Base-by-base conservation (phyloP, 768 basidiomycete genomes). In the Daedalea quercina region DNA sequence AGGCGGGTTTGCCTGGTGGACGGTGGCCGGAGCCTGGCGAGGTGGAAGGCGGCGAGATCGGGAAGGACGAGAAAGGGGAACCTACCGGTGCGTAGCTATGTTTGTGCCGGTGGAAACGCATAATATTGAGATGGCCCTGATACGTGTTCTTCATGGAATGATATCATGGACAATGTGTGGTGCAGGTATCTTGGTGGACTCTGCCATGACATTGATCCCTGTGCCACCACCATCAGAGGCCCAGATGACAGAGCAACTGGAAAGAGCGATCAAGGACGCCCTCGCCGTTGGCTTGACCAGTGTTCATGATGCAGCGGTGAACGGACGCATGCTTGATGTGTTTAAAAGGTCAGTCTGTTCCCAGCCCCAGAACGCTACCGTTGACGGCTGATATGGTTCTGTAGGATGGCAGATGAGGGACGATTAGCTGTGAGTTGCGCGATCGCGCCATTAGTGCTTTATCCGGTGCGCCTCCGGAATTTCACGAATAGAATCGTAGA, bases 211-310 rank as follows among this genome's bases (percentile, higher is more conserved):
- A 13, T 76, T 94, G 31, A 77, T 96, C 17, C 81, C 78, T 1
- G 70, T 72, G 11, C 94, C 92, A 0, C 62, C 74, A 1, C 83
- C 82, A 75, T 77, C 79, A 0, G 73, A 82, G 24, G 54, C 54
- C 1, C 74, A 81, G 48, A 77, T 84, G 60, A 71, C 76, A 56
- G 67, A 75, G n/a, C 89, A 79, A 63, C 85, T 88, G 52, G 70
- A 81, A n/a, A 70, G 73, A 12, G 76, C 90, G 0, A 73, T 87
- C 41, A 67, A 69, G 24, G 83, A 90, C 59, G 91, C 86, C 0
- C 70, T 93, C n/a, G 73, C 77, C 2, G 78, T 81, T 51, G 95
- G 95, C 1, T 66, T 98, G 51, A 94, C 92, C 0, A 84, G 79
- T 11, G 82, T 98, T 19, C 94, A 96, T 53, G 94, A 98, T 62